Base-by-base conservation (phyloP, 495 filamentous ascomycete species). In the Xylaria acuta region DNA sequence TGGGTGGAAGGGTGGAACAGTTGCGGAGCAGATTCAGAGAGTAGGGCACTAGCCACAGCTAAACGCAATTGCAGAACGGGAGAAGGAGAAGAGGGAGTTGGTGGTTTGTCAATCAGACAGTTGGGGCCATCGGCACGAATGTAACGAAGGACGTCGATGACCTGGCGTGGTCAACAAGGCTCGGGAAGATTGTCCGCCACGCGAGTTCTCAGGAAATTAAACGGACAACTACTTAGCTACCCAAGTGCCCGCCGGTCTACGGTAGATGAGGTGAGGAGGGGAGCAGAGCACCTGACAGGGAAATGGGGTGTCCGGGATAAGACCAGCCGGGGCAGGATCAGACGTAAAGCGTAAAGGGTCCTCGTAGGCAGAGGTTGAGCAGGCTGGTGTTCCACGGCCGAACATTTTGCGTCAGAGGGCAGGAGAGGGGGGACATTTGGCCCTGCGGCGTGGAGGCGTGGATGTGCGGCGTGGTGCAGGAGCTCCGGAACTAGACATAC, bases 381-480 rank as follows among this genome's bases (percentile, higher is more conserved):
- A 38, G 45, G 32, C 45, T 38, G 45, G 18, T 53, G 64, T 67
- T 36, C 64, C 43, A 67, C 64, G 64, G 30, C 45, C 64, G 5
- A n/a, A 45, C 45, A 32, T 53, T 38, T 22, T 51, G 43, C 64
- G 63, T 49, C 41, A 65, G 63, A 67, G 27, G 64, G 36, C 36
- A 38, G 36, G 36, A 38, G 36, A 38, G 40, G 47, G 62, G 45
- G 64, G 5, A 40, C 16, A 9, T 22, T 9, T 30, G 45, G 11
- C 32, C 32, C 47, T 32, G 27, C 32, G 36, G 34, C 65, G 49
- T 67, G 12, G 16, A 38, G 36, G 34, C 65, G 65, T 67, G 12
- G 16, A 53, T 53, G 60, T 51, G 65, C 43, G 18, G 43, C 43
- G 64, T 30, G 38, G 68, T 58, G 68, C 25, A 60, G 49, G 60